These are phyloP conservation scores for Saturnispora mendoncae DNA, from an alignment of 805 yeast species.

Conservation along the genomic window DNA sequence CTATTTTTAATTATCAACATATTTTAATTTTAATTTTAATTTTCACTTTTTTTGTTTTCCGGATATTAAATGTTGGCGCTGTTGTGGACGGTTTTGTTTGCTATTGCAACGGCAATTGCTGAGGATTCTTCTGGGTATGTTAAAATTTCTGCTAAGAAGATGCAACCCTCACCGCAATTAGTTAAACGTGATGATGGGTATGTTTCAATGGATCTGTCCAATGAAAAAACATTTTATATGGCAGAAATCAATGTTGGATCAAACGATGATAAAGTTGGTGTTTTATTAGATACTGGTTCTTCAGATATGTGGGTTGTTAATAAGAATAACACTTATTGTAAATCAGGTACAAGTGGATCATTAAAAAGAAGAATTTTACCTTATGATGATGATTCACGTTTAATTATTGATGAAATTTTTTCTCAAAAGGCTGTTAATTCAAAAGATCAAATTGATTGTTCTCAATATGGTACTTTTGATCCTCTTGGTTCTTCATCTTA, in stretches of 20 bases:
- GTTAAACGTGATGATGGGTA: conserved; percentile 15
- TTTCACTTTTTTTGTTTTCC: too few relatives aligned
- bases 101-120: not conserved
- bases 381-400: too few relatives aligned
- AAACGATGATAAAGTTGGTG: conserved; percentile 43
- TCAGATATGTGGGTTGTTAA: conserved; percentile 62
- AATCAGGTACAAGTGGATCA: conserved; percentile 13
- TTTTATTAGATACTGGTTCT: conserved; percentile 69
- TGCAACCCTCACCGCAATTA: not conserved
- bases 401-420: not conserved
- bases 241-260: conserved; percentile 47
- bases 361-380: conserved; percentile 3
- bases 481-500: conserved; percentile 33
- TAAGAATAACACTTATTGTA: conserved; percentile 40
- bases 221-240: conserved; percentile 37
- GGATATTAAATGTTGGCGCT: not conserved
- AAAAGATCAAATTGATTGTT: conserved; percentile 29
- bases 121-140: not conserved
- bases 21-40: too few relatives aligned
- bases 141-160: not conserved
- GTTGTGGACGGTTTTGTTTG: not conserved
- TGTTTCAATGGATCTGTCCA: conserved; percentile 29
- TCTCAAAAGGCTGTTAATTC: conserved; percentile 5
- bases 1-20: not conserved
- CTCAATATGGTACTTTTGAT: conserved; percentile 41